Percentiles rank a stretch among this genome's conserved stretches.
phyloP scores from a whole-genome alignment of 805 yeast species.

The Torulaspora indica region DNA sequence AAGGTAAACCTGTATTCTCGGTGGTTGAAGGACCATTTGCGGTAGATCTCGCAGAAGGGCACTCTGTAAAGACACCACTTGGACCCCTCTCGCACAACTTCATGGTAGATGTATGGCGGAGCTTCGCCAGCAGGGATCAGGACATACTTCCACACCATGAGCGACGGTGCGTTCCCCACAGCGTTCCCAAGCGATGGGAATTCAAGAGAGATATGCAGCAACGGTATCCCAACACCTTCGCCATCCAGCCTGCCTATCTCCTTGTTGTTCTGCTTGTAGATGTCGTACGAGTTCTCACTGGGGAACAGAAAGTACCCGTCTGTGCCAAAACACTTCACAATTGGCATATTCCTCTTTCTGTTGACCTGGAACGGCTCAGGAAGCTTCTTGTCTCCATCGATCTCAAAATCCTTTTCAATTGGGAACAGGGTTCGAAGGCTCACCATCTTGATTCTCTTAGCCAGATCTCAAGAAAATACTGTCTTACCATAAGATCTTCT shows the following conservation, averaged over 20 bases:
- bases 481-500: no score
- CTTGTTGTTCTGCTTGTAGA: constrained; percentile 10
- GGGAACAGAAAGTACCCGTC: constrained; percentile 18
- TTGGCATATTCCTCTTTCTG: constrained; percentile 9
- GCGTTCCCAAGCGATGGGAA: constrained; percentile 2
- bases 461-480: no score
- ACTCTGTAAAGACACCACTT: constrained; percentile 11
- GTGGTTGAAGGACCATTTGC: not conserved
- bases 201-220: constrained; percentile 10
- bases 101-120: constrained; percentile 13
- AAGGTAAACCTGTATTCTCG: constrained; percentile 8
- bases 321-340: constrained; percentile 4
- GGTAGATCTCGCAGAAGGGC: constrained; percentile 15
- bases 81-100: constrained; percentile 7
- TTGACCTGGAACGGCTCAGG: constrained; percentile 12
- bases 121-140: constrained; percentile 6
- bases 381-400: not conserved
- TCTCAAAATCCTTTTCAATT: constrained; percentile 1
- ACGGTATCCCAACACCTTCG: constrained; percentile 22
- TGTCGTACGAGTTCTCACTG: constrained; percentile 18
- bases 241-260: constrained; percentile 5
- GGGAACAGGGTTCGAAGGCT: not conserved
- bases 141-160: constrained; percentile 12
- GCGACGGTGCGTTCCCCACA: constrained; percentile 7
- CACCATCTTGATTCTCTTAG: not conserved